phyloP scores from a whole-genome alignment of 257 asterid species.

The Solanum phureja region DNA sequence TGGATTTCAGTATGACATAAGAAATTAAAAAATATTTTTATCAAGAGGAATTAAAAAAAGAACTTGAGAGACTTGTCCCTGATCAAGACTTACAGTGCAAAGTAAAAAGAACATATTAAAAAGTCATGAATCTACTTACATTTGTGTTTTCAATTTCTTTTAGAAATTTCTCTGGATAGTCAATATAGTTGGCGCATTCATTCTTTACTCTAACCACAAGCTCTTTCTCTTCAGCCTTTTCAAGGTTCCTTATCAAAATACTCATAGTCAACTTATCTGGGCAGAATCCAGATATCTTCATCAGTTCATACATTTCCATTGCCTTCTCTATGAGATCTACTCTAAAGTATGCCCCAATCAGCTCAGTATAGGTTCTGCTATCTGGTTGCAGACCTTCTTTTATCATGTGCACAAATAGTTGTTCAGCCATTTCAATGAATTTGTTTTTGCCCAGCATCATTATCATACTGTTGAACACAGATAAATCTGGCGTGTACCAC shows the following conservation, averaged over 20 bases:
- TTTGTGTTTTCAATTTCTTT: constrained; percentile 33
- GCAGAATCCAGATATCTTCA: constrained; percentile 57
- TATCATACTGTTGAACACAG: constrained; percentile 49
- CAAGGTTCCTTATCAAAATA: constrained; percentile 52
- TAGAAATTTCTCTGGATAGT: constrained; percentile 42
- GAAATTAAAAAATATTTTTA: not conserved
- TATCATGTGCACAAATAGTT: constrained; percentile 29
- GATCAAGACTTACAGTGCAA: not conserved
- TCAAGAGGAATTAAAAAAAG: not conserved
- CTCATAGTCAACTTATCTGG: constrained; percentile 60
- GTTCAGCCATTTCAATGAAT: constrained; percentile 45
- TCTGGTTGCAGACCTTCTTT: constrained; percentile 53
- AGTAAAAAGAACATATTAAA: not conserved
- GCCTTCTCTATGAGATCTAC: constrained; percentile 48
- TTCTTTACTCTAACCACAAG: constrained; percentile 32
- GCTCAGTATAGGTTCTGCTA: constrained; percentile 53
- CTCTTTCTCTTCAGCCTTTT: constrained; percentile 43
- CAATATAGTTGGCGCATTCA: constrained; percentile 50
- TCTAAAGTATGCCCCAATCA: constrained; percentile 63
- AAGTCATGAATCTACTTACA: constrained; percentile 23
- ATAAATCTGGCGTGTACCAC: constrained; percentile 51
- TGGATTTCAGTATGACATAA: not conserved
- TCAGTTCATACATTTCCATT: constrained; percentile 40
- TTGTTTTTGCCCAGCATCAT: constrained; percentile 45
- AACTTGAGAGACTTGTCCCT: not conserved